Evolutionary conservation across 2,329 filamentous ascomycete genomes (phyloP).

Genomic region (Neopestalotiopsis sp.): DNA sequence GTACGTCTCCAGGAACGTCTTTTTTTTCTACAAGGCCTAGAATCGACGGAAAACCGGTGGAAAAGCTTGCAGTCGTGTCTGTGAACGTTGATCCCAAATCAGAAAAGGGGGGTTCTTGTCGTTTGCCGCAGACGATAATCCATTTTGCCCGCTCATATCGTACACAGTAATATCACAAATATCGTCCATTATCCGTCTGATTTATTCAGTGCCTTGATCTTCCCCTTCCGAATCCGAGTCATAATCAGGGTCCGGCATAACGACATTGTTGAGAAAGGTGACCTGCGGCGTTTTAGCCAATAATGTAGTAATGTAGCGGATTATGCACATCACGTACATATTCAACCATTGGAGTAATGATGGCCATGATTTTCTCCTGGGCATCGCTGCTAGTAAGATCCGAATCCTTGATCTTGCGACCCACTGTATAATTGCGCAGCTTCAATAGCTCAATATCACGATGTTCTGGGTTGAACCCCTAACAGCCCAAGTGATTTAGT

Average conservation of each 20-base stretch:
- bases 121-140: neutral
- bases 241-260: constrained; percentile 69
- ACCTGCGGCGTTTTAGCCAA: constrained; percentile 50
- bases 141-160: neutral
- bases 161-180: constrained; percentile 11
- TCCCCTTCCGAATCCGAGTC: constrained; percentile 47
- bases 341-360: constrained; percentile 72
- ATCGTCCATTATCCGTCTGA: constrained; percentile 28
- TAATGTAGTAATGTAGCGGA: no score
- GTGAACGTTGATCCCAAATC: neutral
- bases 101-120: neutral
- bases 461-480: constrained; percentile 79
- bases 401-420: constrained; percentile 68
- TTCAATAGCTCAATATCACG: constrained; percentile 81
- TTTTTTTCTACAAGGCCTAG: neutral
- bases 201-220: constrained; percentile 38
- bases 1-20: neutral
- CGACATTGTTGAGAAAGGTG: constrained; percentile 72
- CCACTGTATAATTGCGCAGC: constrained; percentile 78
- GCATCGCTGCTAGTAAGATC: constrained; percentile 66
- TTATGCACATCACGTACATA: constrained; percentile 68
- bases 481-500: constrained; percentile 13
- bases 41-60: neutral
- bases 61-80: neutral
- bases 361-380: constrained; percentile 66